phyloP scores from a whole-genome alignment of 306 rosid species.

The Vachellia collinsii region DNA sequence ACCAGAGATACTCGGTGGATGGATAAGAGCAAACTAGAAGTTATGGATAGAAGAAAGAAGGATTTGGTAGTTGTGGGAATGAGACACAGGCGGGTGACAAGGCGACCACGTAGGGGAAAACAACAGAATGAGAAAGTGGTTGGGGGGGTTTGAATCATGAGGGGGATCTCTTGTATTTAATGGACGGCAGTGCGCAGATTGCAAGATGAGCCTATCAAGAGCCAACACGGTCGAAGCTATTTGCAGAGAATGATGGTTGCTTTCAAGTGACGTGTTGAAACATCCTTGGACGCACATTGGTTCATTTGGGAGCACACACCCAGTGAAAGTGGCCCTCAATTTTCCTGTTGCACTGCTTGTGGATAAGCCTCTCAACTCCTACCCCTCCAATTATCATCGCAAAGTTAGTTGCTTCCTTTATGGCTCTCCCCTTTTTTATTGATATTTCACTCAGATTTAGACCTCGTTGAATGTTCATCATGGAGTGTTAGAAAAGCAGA shows the following conservation, averaged over 20 bases:
- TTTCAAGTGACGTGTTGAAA: neutral
- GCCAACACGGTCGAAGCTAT: neutral
- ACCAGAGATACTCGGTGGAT: no score
- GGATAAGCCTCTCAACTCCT: slow-evolving; percentile 27
- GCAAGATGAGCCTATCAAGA: neutral
- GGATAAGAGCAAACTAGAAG: no score
- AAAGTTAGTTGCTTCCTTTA: neutral
- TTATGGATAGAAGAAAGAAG: no score
- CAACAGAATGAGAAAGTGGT: neutral
- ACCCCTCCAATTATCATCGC: neutral
- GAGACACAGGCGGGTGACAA: no score
- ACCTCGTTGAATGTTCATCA: no score
- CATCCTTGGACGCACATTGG: neutral
- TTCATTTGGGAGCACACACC: neutral
- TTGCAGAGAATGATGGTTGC: neutral
- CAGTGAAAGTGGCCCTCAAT: slow-evolving; percentile 5
- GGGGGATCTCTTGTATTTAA: neutral
- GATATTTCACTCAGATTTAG: no score
- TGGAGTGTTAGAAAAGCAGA: no score
- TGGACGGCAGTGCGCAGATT: slow-evolving; percentile 3
- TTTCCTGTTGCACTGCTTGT: neutral
- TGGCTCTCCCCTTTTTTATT: neutral
- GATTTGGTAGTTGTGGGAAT: no score
- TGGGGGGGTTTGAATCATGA: neutral
- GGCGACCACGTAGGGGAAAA: neutral